phyloP scores from a whole-genome alignment of 2,329 filamentous ascomycete genomes.

The Aspergillus novoparasiticus region DNA sequence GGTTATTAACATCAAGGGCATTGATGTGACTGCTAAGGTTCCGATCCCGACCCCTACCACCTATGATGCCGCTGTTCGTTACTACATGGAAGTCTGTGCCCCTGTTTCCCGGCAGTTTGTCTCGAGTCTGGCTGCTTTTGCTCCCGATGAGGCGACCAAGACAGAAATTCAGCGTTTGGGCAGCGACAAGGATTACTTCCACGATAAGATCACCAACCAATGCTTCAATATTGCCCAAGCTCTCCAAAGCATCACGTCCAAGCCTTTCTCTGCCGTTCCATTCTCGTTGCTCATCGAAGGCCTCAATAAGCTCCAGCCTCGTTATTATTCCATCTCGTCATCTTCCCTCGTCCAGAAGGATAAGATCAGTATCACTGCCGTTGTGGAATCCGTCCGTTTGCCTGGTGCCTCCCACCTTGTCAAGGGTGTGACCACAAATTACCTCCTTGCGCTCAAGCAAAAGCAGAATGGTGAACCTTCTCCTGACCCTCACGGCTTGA shows the following conservation, averaged over 20 bases:
- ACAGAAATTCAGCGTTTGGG: constrained; percentile 86
- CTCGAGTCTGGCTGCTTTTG: constrained; percentile 82
- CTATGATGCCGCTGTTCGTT: constrained; percentile 88
- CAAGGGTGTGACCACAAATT: constrained; percentile 96
- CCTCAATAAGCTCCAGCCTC: constrained; percentile 90
- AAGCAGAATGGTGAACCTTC: constrained; percentile 86
- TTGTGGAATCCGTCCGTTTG: constrained; percentile 82
- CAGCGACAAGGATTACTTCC: constrained; percentile 93
- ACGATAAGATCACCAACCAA: constrained; percentile 76
- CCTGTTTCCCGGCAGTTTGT: constrained; percentile 96
- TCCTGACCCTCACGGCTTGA: constrained; percentile 81
- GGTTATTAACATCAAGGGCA: constrained; percentile 84
- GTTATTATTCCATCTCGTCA: constrained; percentile 99
- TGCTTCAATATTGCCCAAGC: constrained; percentile 90
- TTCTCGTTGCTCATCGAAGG: constrained; percentile 96
- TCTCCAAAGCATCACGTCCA: constrained; percentile 70
- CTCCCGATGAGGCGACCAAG: constrained; percentile 81
- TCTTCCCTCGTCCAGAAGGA: constrained; percentile 92
- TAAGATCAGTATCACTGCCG: constrained; percentile 91
- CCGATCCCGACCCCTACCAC: constrained; percentile 97
- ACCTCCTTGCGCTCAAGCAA: constrained; percentile 89
- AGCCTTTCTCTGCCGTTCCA: constrained; percentile 81
- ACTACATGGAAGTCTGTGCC: constrained; percentile 95
- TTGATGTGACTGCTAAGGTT: constrained; percentile 94
- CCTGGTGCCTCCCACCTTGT: constrained; percentile 77